A percentile compares a stretch with the other conserved stretches of the same genome.
phyloP scores from a whole-genome alignment of 805 yeast species.

The Yarrowia sp. region DNA sequence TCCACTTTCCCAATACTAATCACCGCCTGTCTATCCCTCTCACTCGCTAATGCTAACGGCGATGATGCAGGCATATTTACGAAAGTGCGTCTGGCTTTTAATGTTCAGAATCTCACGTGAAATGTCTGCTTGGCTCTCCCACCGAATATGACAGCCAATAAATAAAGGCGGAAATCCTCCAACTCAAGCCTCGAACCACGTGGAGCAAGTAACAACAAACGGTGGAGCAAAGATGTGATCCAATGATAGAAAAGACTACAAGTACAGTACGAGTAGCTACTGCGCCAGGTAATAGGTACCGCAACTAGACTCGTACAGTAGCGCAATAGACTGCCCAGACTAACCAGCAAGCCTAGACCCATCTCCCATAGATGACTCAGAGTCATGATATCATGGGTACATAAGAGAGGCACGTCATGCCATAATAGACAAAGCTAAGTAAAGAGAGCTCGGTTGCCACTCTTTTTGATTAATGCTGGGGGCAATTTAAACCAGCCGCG shows the following conservation, averaged over 20 bases:
- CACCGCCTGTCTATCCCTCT: neutral
- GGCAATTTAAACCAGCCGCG: neutral
- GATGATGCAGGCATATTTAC: conserved; percentile 31
- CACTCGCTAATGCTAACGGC: conserved; percentile 23
- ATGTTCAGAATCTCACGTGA: conserved; percentile 16
- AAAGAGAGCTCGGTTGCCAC: neutral
- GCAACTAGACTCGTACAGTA: too few relatives aligned
- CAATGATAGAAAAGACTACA: neutral
- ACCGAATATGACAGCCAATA: conserved; percentile 19
- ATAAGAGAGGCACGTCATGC: conserved; percentile 12
- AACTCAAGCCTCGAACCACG: conserved; percentile 12
- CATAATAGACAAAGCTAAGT: conserved; percentile 15
- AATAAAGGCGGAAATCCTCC: neutral
- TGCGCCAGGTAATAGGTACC: too few relatives aligned
- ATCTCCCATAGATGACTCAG: conserved; percentile 15
- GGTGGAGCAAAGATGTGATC: too few relatives aligned
- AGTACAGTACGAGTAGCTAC: neutral
- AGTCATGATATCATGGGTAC: conserved; percentile 28
- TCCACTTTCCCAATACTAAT: neutral
- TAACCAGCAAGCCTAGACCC: too few relatives aligned
- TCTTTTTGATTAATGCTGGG: conserved; percentile 1
- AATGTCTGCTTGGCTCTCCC: conserved; percentile 9
- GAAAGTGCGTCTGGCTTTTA: conserved; percentile 11
- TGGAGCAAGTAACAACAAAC: neutral
- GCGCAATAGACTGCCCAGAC: too few relatives aligned